These are phyloP conservation scores for Magnaporthales sp. DNA, from an alignment of 2,329 filamentous ascomycete species.

Conservation along the genomic window DNA sequence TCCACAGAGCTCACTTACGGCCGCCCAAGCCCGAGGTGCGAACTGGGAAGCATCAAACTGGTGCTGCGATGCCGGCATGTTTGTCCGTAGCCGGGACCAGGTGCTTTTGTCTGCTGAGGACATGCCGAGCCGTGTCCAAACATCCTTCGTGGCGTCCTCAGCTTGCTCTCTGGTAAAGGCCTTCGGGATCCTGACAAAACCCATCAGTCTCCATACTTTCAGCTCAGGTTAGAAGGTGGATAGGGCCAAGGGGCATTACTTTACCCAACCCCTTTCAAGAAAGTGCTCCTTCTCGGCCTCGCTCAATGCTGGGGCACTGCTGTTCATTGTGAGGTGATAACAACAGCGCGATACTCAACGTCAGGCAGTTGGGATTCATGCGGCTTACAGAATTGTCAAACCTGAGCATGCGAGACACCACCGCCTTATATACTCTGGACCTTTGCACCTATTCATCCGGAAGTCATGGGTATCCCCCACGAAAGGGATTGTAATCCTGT, in stretches of 20 bases:
- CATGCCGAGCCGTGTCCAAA: slow-evolving; percentile 61
- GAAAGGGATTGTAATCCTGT: background rate
- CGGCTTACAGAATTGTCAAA: background rate
- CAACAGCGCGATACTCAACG: background rate
- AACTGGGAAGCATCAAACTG: slow-evolving; percentile 42
- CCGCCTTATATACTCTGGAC: background rate
- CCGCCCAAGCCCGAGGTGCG: slow-evolving; percentile 57
- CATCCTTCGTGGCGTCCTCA: slow-evolving; percentile 25
- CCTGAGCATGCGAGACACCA: background rate
- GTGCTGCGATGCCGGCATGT: slow-evolving; percentile 47
- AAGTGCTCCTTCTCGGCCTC: slow-evolving; percentile 32
- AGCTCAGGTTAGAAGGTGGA: background rate
- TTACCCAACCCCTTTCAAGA: slow-evolving; percentile 29
- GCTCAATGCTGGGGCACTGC: slow-evolving; percentile 18
- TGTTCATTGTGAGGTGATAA: background rate
- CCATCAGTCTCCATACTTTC: background rate
- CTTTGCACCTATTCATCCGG: background rate
- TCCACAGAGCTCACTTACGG: slow-evolving; percentile 58
- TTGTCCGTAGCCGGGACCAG: slow-evolving; percentile 51
- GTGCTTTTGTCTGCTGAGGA: slow-evolving; percentile 54
- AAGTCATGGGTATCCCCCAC: background rate
- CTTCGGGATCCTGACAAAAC: slow-evolving; percentile 16
- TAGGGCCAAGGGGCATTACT: slow-evolving; percentile 13
- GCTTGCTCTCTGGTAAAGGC: slow-evolving; percentile 31
- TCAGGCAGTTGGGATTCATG: background rate